Evolutionary conservation across 352 stramenopile species (phyloP).

Genomic region (Phytophthora boehmeriae): DNA sequence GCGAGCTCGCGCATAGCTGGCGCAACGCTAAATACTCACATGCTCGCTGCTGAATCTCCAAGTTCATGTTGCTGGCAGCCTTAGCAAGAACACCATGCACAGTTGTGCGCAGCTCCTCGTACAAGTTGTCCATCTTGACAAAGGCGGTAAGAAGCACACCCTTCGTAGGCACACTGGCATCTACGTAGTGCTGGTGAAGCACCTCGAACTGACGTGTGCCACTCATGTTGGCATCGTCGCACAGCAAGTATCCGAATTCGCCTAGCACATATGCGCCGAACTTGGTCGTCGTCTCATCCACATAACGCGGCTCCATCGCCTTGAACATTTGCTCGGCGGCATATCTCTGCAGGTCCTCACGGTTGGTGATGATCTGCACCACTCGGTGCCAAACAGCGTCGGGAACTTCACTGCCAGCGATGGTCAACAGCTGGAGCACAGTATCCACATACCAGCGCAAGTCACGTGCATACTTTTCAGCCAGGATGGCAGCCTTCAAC

Average conservation of each 20-base stretch:
- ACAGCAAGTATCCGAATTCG: conserved; percentile 97
- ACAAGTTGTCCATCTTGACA: conserved; percentile 95
- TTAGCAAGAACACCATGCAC: conserved; percentile 93
- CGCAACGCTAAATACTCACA: conserved; percentile 96
- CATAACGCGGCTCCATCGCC: conserved; percentile 91
- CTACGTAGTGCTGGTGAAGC: conserved; percentile 96
- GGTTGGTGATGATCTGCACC: conserved; percentile 99
- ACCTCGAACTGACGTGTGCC: conserved; percentile 95
- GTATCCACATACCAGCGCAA: conserved; percentile 98
- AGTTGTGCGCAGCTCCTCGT: conserved; percentile 84
- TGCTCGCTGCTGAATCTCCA: conserved; percentile 97
- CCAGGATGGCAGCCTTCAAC: conserved; percentile 98
- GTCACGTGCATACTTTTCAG: conserved; percentile 97
- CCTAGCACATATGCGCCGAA: conserved; percentile 96
- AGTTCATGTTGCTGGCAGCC: conserved; percentile 93
- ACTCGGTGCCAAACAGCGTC: conserved; percentile 98
- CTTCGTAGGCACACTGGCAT: conserved; percentile 84
- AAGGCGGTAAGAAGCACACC: conserved; percentile 96
- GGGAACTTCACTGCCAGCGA: conserved; percentile 92
- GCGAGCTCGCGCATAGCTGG: conserved; percentile 52
- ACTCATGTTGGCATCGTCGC: conserved; percentile 86
- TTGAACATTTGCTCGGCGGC: conserved; percentile 95
- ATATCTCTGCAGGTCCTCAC: conserved; percentile 96
- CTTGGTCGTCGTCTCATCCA: conserved; percentile 96
- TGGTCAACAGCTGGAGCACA: conserved; percentile 96